Evolutionary conservation across 345 rosid genomes (phyloP), one percentile per base, ranked within the genome.

Genomic region (Camelina sativa): DNA sequence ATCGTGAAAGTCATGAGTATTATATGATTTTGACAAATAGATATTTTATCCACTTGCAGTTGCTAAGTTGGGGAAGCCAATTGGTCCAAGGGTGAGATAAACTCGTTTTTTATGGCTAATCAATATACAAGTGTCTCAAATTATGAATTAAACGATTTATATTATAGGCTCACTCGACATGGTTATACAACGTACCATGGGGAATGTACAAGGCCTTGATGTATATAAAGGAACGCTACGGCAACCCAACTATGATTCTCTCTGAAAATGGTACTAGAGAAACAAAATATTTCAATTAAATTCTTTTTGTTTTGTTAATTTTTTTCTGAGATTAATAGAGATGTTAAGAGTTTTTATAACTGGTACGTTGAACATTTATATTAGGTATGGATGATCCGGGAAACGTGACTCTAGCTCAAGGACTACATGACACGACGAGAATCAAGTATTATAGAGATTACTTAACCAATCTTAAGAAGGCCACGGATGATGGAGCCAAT

Each of bases 121-220:
- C 9, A 17, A 11, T 43, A 3, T 41, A 17, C 8, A 48, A 8
- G 28, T 51, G 35, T 60, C 3, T 35, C 37, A 23, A 55, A 13
- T 22, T 16, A 52, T 32, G 19, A 53, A 7, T 2, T 8, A 68
- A 43, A 16, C 11, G 10, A 65, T 57, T 28, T 25, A 85, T 38
- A 17, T 82, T 12, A n/a, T 86, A 95, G 97, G 99, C 88, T 20
- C 17, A 95, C 68, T 95, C 98, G 10, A 58, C 78, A 47, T 95
- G 98, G 98, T 88, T 95, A 50, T 95, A 95, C 76, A 82, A 88
- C 67, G 99, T 95, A 34, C 99, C 99, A 43, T 92, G 99, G 97
- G 98, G 99, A 2, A 69, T 95, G 86, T 92, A 90, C 85, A 95
- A 95, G 84, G 81, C 94, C 35, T 60, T 92, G 72, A 92, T 85